Conservation (phyloP, 805 yeast species). For the Starmerella roubikii region DNA sequence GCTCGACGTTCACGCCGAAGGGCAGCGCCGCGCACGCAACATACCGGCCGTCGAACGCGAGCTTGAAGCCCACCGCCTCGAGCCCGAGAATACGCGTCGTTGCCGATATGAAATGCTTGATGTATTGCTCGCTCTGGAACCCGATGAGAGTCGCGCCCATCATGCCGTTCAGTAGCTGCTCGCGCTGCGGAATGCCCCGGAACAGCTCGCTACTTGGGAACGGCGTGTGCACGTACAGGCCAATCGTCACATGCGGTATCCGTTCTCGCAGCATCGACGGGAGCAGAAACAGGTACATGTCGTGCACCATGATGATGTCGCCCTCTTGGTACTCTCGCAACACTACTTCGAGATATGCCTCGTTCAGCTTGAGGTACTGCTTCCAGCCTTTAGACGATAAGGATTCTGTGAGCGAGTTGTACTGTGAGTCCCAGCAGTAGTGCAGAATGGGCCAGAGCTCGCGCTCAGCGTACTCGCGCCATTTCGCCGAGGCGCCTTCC, state of each 20-base stretch:
- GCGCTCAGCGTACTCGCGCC: slow-evolving; percentile 85
- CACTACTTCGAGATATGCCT: slow-evolving; percentile 73
- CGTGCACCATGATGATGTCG: slow-evolving; percentile 86
- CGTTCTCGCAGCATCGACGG: slow-evolving; percentile 76
- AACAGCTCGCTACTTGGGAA: slow-evolving; percentile 92
- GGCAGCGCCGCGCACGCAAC: slow-evolving; percentile 68
- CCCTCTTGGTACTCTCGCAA: slow-evolving; percentile 67
- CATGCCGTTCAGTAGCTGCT: slow-evolving; percentile 75
- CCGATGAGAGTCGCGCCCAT: slow-evolving; percentile 78
- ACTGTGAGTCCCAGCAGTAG: slow-evolving; percentile 46
- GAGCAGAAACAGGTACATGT: slow-evolving; percentile 64
- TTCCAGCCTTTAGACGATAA: slow-evolving; percentile 50
- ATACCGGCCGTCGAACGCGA: slow-evolving; percentile 63
- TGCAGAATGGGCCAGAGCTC: slow-evolving; percentile 91
- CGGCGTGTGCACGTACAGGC: slow-evolving; percentile 76
- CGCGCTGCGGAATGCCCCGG: slow-evolving; percentile 72
- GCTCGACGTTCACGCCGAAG: slow-evolving; percentile 72
- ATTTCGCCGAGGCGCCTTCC: slow-evolving; percentile 55
- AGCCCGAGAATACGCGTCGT: slow-evolving; percentile 80
- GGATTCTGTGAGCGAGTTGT: slow-evolving; percentile 31
- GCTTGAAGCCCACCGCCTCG: slow-evolving; percentile 35
- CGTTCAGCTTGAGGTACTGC: slow-evolving; percentile 81
- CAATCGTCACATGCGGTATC: slow-evolving; percentile 59
- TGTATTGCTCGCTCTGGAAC: slow-evolving; percentile 75
- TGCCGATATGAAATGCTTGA: slow-evolving; percentile 81